Base-by-base conservation (phyloP, 768 basidiomycete genomes). In the Boletus reticulatus region DNA sequence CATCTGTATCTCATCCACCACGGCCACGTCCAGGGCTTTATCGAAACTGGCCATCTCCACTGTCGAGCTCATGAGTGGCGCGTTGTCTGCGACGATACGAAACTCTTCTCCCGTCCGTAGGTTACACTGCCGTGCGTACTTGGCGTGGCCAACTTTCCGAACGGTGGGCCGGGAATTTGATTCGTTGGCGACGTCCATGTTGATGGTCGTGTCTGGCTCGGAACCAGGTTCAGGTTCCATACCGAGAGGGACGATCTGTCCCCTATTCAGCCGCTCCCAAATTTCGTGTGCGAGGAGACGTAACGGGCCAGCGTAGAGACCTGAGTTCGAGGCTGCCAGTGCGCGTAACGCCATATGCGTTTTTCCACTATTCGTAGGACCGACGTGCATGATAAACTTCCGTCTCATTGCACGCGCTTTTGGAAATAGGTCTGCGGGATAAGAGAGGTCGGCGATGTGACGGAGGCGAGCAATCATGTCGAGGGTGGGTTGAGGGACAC, bases 1-100 rank as follows among this genome's bases (percentile, higher is more conserved):
- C 89, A 98, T 89, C 75, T 98, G 97, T 46, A 99, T 98, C 75
- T 98, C 96, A 69, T 98, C 97, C 43, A 99, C 78, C 44, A 99
- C 94, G 0, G 86, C 94, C 22, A 98, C 93, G 49, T 96, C 92
- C 52, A 74, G 76, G 4, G 56, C 56, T 17, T 46, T 58, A 3
- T 60, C 57, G 11, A 75, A 60, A 6, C 78, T 75, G 34, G 89
- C 69, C 95, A 98, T 99, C 78, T 99, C 97, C 62, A 98, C 88
- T 3, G 97, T 99, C 69, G 91, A 94, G 66, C 87, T 87, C n/a
- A 78, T 55, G 37, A 97, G 69, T 0, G 77, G 71, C 0, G 84
- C 84, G 8, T 76, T 62, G 1, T 76, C 76, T 10, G 77, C 75
- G 20, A 96, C 82, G 31, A 90, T 78, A 64, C 87, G 84, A 55